Conservation (phyloP, 2,329 filamentous ascomycete genomes). For the Epichloe glyceriae region DNA sequence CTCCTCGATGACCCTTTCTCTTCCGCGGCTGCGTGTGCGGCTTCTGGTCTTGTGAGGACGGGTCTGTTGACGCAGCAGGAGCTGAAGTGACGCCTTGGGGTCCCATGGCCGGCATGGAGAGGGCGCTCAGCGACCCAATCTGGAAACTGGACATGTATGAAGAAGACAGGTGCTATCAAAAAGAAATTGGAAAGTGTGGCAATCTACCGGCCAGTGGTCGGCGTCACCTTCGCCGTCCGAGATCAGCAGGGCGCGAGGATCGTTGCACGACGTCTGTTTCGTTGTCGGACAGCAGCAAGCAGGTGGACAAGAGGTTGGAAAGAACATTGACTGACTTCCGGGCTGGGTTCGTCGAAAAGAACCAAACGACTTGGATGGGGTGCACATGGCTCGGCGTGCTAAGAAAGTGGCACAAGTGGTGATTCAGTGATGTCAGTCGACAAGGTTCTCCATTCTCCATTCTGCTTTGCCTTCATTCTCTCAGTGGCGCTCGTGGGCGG, state of each 20-base stretch:
- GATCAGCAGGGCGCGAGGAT: not conserved
- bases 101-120: slow-evolving; percentile 6
- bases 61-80: slow-evolving; percentile 3
- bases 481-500: too few species aligned
- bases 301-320: not conserved
- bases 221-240: not conserved
- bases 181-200: not conserved
- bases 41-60: slow-evolving; percentile 6
- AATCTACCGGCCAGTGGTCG: not conserved
- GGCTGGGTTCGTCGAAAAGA: not conserved
- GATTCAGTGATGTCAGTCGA: slow-evolving; percentile 1
- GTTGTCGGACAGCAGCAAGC: not conserved
- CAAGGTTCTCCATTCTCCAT: too few species aligned
- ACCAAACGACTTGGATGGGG: not conserved
- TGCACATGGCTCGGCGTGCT: not conserved
- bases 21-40: slow-evolving; percentile 35
- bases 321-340: not conserved
- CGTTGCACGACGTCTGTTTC: not conserved
- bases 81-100: slow-evolving; percentile 5
- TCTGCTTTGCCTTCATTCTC: too few species aligned
- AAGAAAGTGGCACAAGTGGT: not conserved
- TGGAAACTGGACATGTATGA: slow-evolving; percentile 20
- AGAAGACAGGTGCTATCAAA: not conserved
- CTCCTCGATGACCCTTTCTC: slow-evolving; percentile 57
- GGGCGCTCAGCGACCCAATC: slow-evolving; percentile 15